phyloP scores from a whole-genome alignment of 768 basidiomycete species.

The Trametes gibbosa region DNA sequence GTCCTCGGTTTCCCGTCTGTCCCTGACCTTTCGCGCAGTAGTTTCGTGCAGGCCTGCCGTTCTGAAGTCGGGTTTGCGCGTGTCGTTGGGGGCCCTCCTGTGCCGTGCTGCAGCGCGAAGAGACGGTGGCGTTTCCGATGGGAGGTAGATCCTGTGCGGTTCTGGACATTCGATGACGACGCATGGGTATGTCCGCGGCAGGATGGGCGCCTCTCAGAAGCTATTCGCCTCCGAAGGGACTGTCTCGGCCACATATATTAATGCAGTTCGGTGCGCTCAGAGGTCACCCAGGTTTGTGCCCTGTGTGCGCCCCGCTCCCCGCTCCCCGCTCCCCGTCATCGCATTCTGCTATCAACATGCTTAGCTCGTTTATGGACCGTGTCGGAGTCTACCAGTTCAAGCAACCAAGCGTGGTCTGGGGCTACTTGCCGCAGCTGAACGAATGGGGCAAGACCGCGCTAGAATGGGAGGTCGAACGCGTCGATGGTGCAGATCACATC shows the following conservation, averaged over 20 bases:
- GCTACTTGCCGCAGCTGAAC: constrained; percentile 27
- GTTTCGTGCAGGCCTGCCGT: neutral
- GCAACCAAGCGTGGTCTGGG: constrained; percentile 11
- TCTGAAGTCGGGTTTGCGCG: neutral
- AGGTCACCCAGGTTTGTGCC: neutral
- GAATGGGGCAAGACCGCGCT: constrained; percentile 20
- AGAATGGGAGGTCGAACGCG: constrained; percentile 13
- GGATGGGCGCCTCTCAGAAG: neutral
- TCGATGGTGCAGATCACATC: constrained; percentile 20
- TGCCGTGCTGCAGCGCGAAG: neutral
- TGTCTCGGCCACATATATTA: neutral
- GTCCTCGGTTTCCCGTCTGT: neutral
- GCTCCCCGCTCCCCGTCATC: neutral
- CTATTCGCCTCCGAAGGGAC: neutral
- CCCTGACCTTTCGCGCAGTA: neutral
- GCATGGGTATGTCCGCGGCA: neutral
- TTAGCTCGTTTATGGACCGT: constrained; percentile 16
- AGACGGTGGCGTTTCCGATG: neutral
- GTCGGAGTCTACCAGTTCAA: constrained; percentile 7
- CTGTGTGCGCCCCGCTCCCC: neutral
- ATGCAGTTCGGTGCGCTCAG: neutral
- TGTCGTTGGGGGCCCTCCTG: neutral
- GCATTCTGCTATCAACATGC: neutral
- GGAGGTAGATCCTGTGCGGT: neutral
- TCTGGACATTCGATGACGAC: neutral